phyloP scores from a whole-genome alignment of 306 rosid genomes.

The Castanopsis chinensis region DNA sequence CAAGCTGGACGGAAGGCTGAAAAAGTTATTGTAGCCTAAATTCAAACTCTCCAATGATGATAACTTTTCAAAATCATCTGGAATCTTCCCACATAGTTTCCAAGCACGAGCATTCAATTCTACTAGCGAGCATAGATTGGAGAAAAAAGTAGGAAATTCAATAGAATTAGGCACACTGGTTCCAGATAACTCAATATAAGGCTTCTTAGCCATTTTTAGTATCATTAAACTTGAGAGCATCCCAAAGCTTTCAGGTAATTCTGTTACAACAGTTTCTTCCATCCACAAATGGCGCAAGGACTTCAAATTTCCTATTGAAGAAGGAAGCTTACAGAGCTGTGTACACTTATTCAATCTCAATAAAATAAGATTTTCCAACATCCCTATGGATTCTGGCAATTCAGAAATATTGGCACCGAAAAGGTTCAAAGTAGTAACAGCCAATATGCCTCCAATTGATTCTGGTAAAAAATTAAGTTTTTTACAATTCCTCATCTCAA shows the following conservation, averaged over 20 bases:
- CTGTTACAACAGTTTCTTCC: slow-evolving; percentile 42
- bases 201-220: slow-evolving; percentile 42
- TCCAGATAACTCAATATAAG: neutral
- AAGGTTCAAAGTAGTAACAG: slow-evolving; percentile 38
- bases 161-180: neutral
- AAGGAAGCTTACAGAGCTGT: slow-evolving; percentile 51
- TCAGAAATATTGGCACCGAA: slow-evolving; percentile 33
- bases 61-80: slow-evolving; percentile 57
- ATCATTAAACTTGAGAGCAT: slow-evolving; percentile 50
- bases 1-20: slow-evolving; percentile 64
- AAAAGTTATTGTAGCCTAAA: slow-evolving; percentile 40
- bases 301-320: slow-evolving; percentile 49
- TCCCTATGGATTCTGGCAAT: slow-evolving; percentile 48
- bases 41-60: slow-evolving; percentile 40
- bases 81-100: slow-evolving; percentile 51
- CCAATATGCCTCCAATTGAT: slow-evolving; percentile 42
- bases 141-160: slow-evolving; percentile 45
- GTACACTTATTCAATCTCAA: slow-evolving; percentile 39
- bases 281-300: slow-evolving; percentile 43
- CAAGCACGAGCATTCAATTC: slow-evolving; percentile 46
- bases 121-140: slow-evolving; percentile 39
- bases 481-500: slow-evolving; percentile 46
- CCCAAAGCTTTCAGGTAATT: slow-evolving; percentile 62
- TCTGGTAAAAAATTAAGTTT: slow-evolving; percentile 50
- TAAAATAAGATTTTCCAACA: slow-evolving; percentile 48